Conservation (phyloP, 768 basidiomycete species). For the Lentinula sp. region DNA sequence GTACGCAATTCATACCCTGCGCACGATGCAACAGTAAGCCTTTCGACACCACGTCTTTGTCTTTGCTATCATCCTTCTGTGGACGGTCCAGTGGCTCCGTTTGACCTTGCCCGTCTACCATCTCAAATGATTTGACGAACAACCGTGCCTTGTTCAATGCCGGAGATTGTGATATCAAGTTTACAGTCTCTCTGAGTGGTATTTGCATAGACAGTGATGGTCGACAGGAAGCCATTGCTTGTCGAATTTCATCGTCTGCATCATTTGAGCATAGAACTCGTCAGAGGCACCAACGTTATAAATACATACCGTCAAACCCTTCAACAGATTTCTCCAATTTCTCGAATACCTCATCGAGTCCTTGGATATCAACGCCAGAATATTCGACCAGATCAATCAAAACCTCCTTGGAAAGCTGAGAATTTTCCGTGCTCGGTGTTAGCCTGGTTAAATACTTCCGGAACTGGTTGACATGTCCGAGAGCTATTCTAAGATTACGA, state of each 20-base stretch:
- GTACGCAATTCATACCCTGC: conserved; percentile 42
- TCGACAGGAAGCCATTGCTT: conserved; percentile 53
- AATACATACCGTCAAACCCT: conserved; percentile 26
- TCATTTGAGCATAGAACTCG: conserved; percentile 5
- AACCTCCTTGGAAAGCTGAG: conserved; percentile 57
- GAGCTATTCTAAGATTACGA: conserved; percentile 39
- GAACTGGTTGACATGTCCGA: conserved; percentile 55
- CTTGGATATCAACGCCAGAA: conserved; percentile 58
- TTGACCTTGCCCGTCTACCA: conserved; percentile 53
- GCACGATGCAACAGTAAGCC: conserved; percentile 35
- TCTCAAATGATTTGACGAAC: conserved; percentile 67
- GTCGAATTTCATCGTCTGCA: conserved; percentile 33
- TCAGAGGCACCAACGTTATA: background rate
- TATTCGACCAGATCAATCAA: conserved; percentile 57
- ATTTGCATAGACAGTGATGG: conserved; percentile 42
- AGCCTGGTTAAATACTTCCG: conserved; percentile 46
- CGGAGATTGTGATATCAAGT: conserved; percentile 38
- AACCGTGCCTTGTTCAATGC: conserved; percentile 60
- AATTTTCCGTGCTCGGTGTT: conserved; percentile 52
- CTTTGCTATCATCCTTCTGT: conserved; percentile 30
- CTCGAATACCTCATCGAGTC: conserved; percentile 40
- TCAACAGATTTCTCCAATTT: conserved; percentile 26
- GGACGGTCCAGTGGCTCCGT: conserved; percentile 28
- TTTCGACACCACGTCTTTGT: conserved; percentile 64
- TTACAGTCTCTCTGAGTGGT: conserved; percentile 35